Evolutionary conservation across 2,329 filamentous ascomycete genomes (phyloP).

Genomic region (Aspergillus aculeatus): DNA sequence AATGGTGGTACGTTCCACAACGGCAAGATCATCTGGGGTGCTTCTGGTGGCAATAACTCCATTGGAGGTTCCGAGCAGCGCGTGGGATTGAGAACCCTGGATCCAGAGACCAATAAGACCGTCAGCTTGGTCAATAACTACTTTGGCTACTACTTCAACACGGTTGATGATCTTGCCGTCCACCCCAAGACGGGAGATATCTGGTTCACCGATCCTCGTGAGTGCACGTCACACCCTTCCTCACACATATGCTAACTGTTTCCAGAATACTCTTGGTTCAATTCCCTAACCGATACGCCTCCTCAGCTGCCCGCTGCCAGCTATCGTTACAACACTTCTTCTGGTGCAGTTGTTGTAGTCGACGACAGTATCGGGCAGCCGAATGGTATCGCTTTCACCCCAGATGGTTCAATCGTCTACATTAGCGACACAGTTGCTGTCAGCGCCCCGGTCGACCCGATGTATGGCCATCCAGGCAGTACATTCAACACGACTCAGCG

Average conservation of each 20-base stretch:
- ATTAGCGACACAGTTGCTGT: constrained; percentile 43
- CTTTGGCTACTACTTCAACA: constrained; percentile 38
- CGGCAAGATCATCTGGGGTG: constrained; percentile 42
- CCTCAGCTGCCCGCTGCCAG: constrained; percentile 32
- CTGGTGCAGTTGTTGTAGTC: constrained; percentile 42
- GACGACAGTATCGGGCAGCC: constrained; percentile 44
- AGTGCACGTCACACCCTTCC: constrained; percentile 14
- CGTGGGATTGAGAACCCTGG: constrained; percentile 45
- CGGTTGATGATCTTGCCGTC: constrained; percentile 17
- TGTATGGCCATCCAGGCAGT: constrained; percentile 24
- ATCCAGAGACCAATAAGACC: constrained; percentile 45
- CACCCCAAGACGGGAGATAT: constrained; percentile 48
- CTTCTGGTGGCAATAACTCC: constrained; percentile 38
- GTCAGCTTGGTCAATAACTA: constrained; percentile 47
- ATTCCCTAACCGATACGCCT: constrained; percentile 36
- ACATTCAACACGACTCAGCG: constrained; percentile 32
- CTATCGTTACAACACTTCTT: constrained; percentile 46
- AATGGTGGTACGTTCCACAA: constrained; percentile 45
- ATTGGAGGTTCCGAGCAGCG: constrained; percentile 40
- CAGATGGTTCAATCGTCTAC: constrained; percentile 46
- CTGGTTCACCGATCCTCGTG: constrained; percentile 51
- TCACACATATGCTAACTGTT: not conserved
- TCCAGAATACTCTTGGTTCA: constrained; percentile 39
- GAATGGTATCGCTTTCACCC: constrained; percentile 48
- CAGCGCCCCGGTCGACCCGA: constrained; percentile 22